Evolutionary conservation across 768 basidiomycete genomes (phyloP).

Genomic region (Kwoniella mangroviensis): DNA sequence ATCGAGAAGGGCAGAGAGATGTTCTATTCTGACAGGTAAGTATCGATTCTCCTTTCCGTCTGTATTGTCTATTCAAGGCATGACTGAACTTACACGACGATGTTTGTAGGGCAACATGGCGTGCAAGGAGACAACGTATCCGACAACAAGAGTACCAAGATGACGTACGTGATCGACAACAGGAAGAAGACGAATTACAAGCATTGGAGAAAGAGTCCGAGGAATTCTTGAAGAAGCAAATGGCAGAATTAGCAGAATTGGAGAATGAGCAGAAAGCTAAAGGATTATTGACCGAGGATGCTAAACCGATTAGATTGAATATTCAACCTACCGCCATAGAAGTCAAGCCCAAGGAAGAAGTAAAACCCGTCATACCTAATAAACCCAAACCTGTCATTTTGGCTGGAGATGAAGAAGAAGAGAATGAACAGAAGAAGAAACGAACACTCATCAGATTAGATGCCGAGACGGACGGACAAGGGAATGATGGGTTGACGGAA

Average conservation of each 20-base stretch:
- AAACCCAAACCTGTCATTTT: conserved; percentile 58
- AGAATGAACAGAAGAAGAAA: conserved; percentile 74
- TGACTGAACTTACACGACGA: not conserved
- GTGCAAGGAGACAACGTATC: conserved; percentile 71
- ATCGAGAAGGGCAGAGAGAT: conserved; percentile 90
- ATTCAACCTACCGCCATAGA: conserved; percentile 61
- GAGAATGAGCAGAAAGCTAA: conserved; percentile 89
- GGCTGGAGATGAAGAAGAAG: conserved; percentile 86
- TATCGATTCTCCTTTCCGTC: not conserved
- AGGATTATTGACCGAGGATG: conserved; percentile 87
- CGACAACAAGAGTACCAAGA: conserved; percentile 75
- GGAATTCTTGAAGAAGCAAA: conserved; percentile 87
- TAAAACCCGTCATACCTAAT: conserved; percentile 24
- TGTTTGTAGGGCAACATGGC: conserved; percentile 75
- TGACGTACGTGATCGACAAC: conserved; percentile 78
- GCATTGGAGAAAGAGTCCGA: conserved; percentile 88
- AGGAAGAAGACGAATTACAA: conserved; percentile 84
- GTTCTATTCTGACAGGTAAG: conserved; percentile 89
- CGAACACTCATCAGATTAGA: conserved; percentile 87
- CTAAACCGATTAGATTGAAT: conserved; percentile 85
- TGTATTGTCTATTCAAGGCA: no score
- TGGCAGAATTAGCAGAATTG: conserved; percentile 93
- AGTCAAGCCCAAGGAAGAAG: conserved; percentile 63
- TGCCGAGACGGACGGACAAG: conserved; percentile 32
- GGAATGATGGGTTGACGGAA: conserved; percentile 36